These are phyloP conservation scores for Symbiotaphrina buchneri DNA, from an alignment of 495 filamentous ascomycete genomes.

Conservation along the genomic window DNA sequence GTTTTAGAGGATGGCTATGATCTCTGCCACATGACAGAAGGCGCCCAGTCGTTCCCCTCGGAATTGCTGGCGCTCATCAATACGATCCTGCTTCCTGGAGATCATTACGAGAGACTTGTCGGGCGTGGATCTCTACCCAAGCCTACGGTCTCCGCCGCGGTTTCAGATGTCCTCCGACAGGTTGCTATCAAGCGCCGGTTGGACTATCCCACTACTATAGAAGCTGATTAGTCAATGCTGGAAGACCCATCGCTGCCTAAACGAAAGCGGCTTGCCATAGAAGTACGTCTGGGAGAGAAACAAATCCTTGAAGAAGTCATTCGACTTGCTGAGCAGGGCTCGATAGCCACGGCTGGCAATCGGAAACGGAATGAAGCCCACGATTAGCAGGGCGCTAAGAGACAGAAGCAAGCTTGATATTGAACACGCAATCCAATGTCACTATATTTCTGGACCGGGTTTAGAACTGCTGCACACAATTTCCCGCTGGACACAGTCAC, in stretches of 20 bases:
- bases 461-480: no score
- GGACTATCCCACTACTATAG: slow-evolving; percentile 39
- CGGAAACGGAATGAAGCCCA: no score
- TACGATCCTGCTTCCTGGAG: slow-evolving; percentile 18
- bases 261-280: slow-evolving; percentile 41
- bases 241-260: slow-evolving; percentile 9
- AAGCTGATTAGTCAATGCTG: slow-evolving; percentile 36
- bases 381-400: no score
- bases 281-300: slow-evolving; percentile 69
- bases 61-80: slow-evolving; percentile 27
- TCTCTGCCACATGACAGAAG: slow-evolving; percentile 17
- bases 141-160: slow-evolving; percentile 19
- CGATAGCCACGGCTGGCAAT: no score
- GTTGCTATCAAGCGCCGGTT: slow-evolving; percentile 13
- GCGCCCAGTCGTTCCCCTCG: slow-evolving; percentile 17
- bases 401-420: no score
- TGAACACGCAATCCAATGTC: no score
- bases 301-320: slow-evolving; percentile 30
- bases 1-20: slow-evolving; percentile 32
- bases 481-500: no score
- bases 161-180: slow-evolving; percentile 12
- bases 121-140: slow-evolving; percentile 13
- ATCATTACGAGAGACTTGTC: slow-evolving; percentile 14
- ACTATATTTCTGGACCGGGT: no score
- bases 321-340: background rate